Conservation (phyloP, 1,284 basidiomycete species). For the Naganishia sp. region DNA sequence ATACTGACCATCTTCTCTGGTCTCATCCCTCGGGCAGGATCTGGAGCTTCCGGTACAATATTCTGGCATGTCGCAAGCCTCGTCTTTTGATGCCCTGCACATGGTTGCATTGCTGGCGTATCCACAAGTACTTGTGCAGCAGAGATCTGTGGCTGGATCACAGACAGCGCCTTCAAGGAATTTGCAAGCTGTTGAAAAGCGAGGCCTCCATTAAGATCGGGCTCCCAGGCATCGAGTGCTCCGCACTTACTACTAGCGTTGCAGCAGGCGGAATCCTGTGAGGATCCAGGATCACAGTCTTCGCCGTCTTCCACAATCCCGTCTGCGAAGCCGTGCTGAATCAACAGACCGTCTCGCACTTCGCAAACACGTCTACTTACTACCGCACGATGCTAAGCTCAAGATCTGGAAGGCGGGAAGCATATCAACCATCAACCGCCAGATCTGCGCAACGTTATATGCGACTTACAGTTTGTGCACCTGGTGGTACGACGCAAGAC, state of each 20-base stretch:
- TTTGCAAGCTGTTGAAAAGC: constrained; percentile 62
- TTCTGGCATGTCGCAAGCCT: constrained; percentile 73
- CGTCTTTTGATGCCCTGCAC: constrained; percentile 71
- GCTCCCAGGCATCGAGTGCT: neutral
- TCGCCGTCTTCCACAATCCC: constrained; percentile 63
- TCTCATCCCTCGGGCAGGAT: constrained; percentile 70
- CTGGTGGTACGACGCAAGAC: constrained; percentile 65
- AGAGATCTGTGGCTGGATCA: constrained; percentile 73
- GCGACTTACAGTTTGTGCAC: constrained; percentile 40
- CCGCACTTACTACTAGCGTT: constrained; percentile 59
- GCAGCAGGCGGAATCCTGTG: constrained; percentile 69
- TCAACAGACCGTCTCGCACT: neutral
- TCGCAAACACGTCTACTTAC: constrained; percentile 37
- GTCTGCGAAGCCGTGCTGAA: constrained; percentile 39
- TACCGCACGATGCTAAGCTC: constrained; percentile 52
- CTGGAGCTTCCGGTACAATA: constrained; percentile 74
- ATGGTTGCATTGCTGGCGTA: constrained; percentile 65
- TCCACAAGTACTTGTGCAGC: constrained; percentile 71
- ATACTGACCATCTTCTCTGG: constrained; percentile 65
- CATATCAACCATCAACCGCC: neutral
- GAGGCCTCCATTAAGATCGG: neutral
- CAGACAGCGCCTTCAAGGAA: constrained; percentile 72
- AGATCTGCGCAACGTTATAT: neutral
- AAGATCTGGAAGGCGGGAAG: neutral
- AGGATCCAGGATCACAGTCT: constrained; percentile 82